A percentile compares a stretch with the other conserved stretches of the same genome.
These are phyloP conservation scores for Poa pratensis DNA, from an alignment of 176 grass and related monocot genomes.

Conservation along the genomic window DNA sequence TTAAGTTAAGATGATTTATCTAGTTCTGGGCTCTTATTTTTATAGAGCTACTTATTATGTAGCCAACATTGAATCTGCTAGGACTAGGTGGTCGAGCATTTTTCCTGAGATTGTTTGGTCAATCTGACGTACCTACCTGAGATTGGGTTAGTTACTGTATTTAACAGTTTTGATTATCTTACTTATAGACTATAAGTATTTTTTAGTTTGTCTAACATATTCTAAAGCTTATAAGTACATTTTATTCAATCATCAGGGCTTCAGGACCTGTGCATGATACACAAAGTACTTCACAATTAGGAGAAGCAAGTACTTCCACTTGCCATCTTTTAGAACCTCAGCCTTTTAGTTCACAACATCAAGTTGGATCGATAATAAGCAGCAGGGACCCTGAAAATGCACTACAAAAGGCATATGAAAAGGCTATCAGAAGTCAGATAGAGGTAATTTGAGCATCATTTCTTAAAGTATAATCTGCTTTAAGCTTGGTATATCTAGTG, in stretches of 20 bases:
- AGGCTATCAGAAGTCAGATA: slow-evolving; percentile 58
- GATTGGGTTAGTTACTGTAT: background rate
- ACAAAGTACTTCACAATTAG: slow-evolving; percentile 38
- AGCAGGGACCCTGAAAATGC: slow-evolving; percentile 40
- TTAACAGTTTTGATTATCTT: background rate
- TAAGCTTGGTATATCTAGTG: slow-evolving; percentile 3
- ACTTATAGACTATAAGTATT: slow-evolving; percentile 9
- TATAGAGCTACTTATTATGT: too few relatives aligned
- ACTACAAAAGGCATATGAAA: slow-evolving; percentile 53
- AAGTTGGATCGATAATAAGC: slow-evolving; percentile 25
- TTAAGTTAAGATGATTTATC: too few relatives aligned
- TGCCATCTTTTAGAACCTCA: slow-evolving; percentile 21
- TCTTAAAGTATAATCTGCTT: background rate
- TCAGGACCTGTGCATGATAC: slow-evolving; percentile 39
- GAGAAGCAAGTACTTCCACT: slow-evolving; percentile 49
- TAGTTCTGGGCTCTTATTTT: too few relatives aligned
- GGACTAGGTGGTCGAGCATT: too few relatives aligned
- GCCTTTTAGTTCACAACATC: slow-evolving; percentile 32
- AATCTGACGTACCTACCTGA: too few relatives aligned
- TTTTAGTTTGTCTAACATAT: background rate
- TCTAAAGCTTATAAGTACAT: background rate
- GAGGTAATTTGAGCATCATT: slow-evolving; percentile 56
- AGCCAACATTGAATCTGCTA: too few relatives aligned
- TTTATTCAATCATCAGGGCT: slow-evolving; percentile 34
- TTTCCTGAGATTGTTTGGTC: background rate